A percentile compares a stretch with the other conserved stretches of the same genome.
phyloP scores from a whole-genome alignment of 768 basidiomycete genomes.

The Nidularia sp. region DNA sequence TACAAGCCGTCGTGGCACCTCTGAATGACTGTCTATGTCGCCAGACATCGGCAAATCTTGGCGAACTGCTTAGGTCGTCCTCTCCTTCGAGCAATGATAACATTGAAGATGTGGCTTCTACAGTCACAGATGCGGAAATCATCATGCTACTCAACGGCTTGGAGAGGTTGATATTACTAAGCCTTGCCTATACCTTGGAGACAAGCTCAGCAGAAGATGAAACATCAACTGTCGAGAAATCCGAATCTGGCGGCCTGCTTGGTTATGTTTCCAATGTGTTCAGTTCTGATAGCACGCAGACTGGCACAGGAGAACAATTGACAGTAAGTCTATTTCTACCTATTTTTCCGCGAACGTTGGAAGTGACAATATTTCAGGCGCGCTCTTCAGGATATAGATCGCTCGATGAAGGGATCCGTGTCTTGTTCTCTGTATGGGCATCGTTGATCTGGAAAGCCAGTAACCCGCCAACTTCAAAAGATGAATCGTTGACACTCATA shows the following conservation, averaged over 20 bases:
- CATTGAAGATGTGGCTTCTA: slow-evolving; percentile 37
- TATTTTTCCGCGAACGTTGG: no score
- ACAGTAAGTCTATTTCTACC: slow-evolving; percentile 36
- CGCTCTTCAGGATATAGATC: slow-evolving; percentile 74
- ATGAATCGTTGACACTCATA: slow-evolving; percentile 66
- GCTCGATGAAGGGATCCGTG: slow-evolving; percentile 77
- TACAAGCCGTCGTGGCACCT: slow-evolving; percentile 64
- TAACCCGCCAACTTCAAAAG: slow-evolving; percentile 44
- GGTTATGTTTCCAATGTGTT: slow-evolving; percentile 94
- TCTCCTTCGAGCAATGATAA: slow-evolving; percentile 24
- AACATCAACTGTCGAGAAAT: slow-evolving; percentile 44
- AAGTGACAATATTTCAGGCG: slow-evolving; percentile 33
- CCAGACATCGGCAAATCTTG: slow-evolving; percentile 56
- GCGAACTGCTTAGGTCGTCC: slow-evolving; percentile 47
- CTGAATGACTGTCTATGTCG: slow-evolving; percentile 77
- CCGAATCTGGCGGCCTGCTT: slow-evolving; percentile 64
- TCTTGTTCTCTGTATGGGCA: slow-evolving; percentile 75
- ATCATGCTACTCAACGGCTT: slow-evolving; percentile 80
- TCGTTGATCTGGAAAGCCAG: slow-evolving; percentile 48
- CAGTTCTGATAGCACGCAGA: slow-evolving; percentile 57
- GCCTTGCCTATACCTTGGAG: slow-evolving; percentile 57
- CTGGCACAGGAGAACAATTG: slow-evolving; percentile 40
- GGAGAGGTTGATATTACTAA: slow-evolving; percentile 77
- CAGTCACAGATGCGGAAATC: slow-evolving; percentile 75
- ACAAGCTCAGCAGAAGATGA: slow-evolving; percentile 54